Evolutionary conservation across 257 asterid species (phyloP).

Genomic region (Forsythia viridissima): DNA sequence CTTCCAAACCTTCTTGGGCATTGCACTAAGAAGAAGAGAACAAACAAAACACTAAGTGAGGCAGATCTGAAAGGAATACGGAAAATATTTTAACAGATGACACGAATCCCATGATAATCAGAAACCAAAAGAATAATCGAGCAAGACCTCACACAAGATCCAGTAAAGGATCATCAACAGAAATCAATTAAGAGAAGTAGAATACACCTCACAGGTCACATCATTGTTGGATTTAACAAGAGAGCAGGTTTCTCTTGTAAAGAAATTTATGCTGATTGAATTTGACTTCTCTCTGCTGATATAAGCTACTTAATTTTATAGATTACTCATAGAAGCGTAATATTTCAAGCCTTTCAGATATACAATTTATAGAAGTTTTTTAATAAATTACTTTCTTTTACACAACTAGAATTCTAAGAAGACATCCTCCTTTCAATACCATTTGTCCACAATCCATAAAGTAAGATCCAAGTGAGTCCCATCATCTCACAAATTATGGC

Average conservation of each 20-base stretch:
- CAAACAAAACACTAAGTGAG: constrained; percentile 14
- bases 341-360: neutral
- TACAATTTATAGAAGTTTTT: neutral
- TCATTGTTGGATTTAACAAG: neutral
- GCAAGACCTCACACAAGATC: neutral
- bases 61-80: constrained; percentile 14
- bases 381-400: neutral
- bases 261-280: neutral
- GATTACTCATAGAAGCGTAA: neutral
- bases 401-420: neutral
- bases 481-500: neutral
- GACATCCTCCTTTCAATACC: neutral
- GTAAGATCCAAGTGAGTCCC: neutral
- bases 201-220: neutral
- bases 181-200: neutral
- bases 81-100: constrained; percentile 11
- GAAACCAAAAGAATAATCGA: neutral
- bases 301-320: neutral
- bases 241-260: neutral
- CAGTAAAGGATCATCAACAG: neutral
- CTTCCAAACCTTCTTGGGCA: constrained; percentile 92
- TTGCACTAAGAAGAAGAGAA: constrained; percentile 51
- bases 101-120: neutral
- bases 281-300: neutral
- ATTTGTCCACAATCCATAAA: neutral